phyloP scores from a whole-genome alignment of 2,329 filamentous ascomycete species.

The Chaetomium olivaceum region DNA sequence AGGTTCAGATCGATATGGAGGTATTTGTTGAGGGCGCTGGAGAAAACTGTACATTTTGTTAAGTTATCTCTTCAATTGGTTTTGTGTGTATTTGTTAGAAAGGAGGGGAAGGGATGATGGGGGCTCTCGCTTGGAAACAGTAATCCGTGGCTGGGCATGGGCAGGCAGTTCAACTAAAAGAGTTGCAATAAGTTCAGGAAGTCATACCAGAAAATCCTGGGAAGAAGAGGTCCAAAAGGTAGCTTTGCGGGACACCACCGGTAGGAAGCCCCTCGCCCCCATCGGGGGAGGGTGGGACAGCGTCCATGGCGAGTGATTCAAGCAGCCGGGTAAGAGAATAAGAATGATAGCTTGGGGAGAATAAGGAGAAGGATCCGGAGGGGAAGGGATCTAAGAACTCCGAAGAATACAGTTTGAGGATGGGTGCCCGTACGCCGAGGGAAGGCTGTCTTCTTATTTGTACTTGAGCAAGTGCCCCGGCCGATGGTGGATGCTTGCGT shows the following conservation, averaged over 20 bases:
- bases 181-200: background rate
- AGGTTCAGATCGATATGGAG: conserved; percentile 62
- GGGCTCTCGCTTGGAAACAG: no score
- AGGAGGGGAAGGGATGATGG: no score
- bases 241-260: conserved; percentile 5
- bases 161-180: no score
- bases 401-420: conserved; percentile 14
- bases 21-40: conserved; percentile 55
- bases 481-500: background rate
- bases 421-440: background rate
- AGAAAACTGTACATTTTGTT: conserved; percentile 48
- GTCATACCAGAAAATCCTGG: conserved; percentile 53
- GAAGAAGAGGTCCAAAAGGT: conserved; percentile 62
- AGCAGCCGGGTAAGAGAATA: conserved; percentile 12
- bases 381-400: background rate
- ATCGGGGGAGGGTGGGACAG: background rate
- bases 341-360: background rate
- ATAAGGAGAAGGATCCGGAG: background rate
- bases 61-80: background rate
- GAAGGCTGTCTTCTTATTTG: background rate
- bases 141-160: no score
- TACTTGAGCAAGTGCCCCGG: conserved; percentile 10
- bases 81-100: no score
- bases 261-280: conserved; percentile 2
- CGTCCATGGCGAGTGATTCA: conserved; percentile 20